A percentile compares a stretch with the other conserved stretches of the same genome.
These are phyloP conservation scores for Fusarium miscanthi DNA, from an alignment of 2,329 filamentous ascomycete species.

Conservation along the genomic window DNA sequence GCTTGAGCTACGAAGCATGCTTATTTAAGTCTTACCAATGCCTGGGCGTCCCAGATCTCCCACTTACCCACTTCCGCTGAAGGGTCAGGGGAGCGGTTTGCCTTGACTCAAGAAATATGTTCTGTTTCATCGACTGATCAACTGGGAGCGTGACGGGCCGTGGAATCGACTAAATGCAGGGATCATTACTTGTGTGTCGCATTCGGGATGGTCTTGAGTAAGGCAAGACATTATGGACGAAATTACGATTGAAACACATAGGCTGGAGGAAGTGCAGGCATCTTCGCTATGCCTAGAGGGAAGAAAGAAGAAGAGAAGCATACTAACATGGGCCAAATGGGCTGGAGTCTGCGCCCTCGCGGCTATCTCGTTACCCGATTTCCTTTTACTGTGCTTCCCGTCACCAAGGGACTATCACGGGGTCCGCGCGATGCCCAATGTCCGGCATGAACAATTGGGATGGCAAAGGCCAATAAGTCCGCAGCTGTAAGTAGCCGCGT, in stretches of 20 bases:
- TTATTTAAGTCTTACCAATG: conserved; percentile 29
- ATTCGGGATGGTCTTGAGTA: conserved; percentile 21
- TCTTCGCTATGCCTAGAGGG: not conserved
- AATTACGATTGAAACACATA: conserved; percentile 16
- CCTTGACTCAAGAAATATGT: conserved; percentile 9
- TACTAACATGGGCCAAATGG: conserved; percentile 13
- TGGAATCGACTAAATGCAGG: conserved; percentile 19
- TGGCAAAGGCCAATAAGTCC: conserved; percentile 24
- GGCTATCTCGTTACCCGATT: conserved; percentile 24
- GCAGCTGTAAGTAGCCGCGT: conserved; percentile 38
- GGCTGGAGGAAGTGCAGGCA: conserved; percentile 7
- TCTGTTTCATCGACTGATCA: conserved; percentile 19
- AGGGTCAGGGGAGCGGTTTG: conserved; percentile 6
- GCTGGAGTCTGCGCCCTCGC: conserved; percentile 35
- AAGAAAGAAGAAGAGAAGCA: not conserved
- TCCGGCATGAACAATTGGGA: conserved; percentile 23
- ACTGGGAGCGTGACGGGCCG: conserved; percentile 17
- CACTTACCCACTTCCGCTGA: conserved; percentile 21
- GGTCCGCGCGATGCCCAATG: conserved; percentile 21
- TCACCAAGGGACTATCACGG: conserved; percentile 14
- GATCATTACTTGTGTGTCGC: conserved; percentile 21
- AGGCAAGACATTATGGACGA: conserved; percentile 17
- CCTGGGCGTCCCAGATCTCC: conserved; percentile 20
- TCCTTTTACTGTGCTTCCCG: conserved; percentile 26
- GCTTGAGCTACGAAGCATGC: conserved; percentile 57